Percentiles rank a stretch among this genome's conserved stretches.
These are phyloP conservation scores for Coriaria nepalensis DNA, from an alignment of 306 rosid genomes.

Conservation along the genomic window DNA sequence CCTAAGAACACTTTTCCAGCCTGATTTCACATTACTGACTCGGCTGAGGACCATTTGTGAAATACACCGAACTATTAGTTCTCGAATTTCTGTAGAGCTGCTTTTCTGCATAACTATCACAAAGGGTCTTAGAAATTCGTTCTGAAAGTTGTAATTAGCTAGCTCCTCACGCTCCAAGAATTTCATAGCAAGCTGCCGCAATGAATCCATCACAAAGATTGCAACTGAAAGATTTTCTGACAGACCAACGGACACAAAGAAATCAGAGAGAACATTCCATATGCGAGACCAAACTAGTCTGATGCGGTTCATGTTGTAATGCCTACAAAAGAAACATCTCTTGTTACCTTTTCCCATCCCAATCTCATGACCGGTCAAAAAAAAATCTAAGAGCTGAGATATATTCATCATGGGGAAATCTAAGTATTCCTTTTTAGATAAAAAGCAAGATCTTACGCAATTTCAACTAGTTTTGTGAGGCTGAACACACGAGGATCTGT, in stretches of 20 bases:
- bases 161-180: slow-evolving; percentile 97
- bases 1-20: slow-evolving; percentile 99
- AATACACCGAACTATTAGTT: slow-evolving; percentile 86
- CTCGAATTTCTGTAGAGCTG: slow-evolving; percentile 78
- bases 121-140: slow-evolving; percentile 92
- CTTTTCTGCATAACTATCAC: slow-evolving; percentile 97
- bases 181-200: slow-evolving; percentile 97
- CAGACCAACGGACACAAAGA: slow-evolving; percentile 93
- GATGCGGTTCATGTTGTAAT: slow-evolving; percentile 97
- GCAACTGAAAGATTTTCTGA: slow-evolving; percentile 97
- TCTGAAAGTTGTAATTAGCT: slow-evolving; percentile 96
- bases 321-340: slow-evolving; percentile 60
- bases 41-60: slow-evolving; percentile 99
- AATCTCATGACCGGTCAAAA: not conserved
- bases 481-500: slow-evolving; percentile 98
- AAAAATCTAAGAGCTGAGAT: not conserved
- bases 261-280: slow-evolving; percentile 96
- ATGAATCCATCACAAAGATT: slow-evolving; percentile 94
- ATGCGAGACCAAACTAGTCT: slow-evolving; percentile 98
- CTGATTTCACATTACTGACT: slow-evolving; percentile 91
- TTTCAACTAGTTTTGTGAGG: slow-evolving; percentile 94
- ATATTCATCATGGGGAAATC: not conserved
- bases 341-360: slow-evolving; percentile 5
- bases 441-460: slow-evolving; percentile 60
- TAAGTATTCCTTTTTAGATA: not conserved